Base-by-base conservation (phyloP, 169 alveolate species). In the Sarcocystis neurona region DNA sequence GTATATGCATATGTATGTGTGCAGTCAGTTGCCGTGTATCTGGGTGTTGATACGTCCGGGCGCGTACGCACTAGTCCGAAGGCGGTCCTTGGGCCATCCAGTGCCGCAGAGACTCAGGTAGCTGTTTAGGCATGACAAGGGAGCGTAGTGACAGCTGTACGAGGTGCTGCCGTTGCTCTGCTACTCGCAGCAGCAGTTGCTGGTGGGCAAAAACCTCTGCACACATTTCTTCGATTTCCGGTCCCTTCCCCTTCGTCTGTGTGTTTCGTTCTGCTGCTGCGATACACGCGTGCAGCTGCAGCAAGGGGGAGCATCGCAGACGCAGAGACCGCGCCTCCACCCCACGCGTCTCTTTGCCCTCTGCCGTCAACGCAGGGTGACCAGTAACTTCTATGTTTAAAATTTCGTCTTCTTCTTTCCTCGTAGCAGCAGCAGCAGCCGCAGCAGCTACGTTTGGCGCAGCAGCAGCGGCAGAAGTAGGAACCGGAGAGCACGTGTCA, bases 111-210 rank as follows among this genome's bases (percentile, higher is more conserved):
- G 53, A 39, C 58, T 82, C 77, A 2, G 79, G 88, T 6, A 82
- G 72, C 39, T 82, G 88, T 47, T 63, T 82, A 50, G 88, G 88
- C 70, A 44, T 82, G 5, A 41, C 58, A 0, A 82, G 79, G 30
- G 60, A 77, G 66, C 60, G 72, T 41, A 63, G 20, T 0, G 88
- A 77, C 46, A 82, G 88, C 56, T 82, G 77, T 79, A 58, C 58
- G 27, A 82, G 79, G 77, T 82, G 88, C 79, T 82, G 88, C 34
- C 88, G 4, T 63, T 82, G 88, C n/a, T 27, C 56, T 12, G 88
- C 77, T 20, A 82, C 63, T 39, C 60, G 88, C 50, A 82, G 37
- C 6, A 82, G 79, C 68, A 82, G 88, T n/a, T 41, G 1, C 77
- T 82, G 88, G 63, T 82, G 88, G 4, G 88, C 77, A 12, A 82